These are phyloP conservation scores for Poa pratensis DNA, from an alignment of 176 grass and related monocot genomes.

Conservation along the genomic window DNA sequence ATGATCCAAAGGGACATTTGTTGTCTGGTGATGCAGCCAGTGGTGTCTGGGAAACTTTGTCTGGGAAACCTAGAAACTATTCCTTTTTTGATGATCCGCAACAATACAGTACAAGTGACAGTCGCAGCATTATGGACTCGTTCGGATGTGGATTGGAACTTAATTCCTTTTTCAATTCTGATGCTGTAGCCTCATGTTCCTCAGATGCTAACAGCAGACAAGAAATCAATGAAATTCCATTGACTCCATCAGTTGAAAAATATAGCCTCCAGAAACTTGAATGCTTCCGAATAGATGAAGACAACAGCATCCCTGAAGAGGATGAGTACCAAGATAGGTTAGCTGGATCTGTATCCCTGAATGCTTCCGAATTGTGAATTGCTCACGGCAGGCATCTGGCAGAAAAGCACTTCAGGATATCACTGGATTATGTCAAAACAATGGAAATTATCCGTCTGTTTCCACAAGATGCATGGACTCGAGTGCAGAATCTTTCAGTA, in stretches of 20 bases:
- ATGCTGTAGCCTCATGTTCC: conserved; percentile 48
- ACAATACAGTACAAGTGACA: conserved; percentile 45
- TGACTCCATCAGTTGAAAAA: conserved; percentile 75
- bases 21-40: conserved; percentile 40
- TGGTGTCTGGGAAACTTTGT: conserved; percentile 31
- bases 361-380: conserved; percentile 4
- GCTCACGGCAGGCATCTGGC: conserved; percentile 45
- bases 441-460: conserved; percentile 36
- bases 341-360: conserved; percentile 35
- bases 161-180: conserved; percentile 51
- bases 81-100: conserved; percentile 43
- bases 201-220: conserved; percentile 41
- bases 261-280: conserved; percentile 52
- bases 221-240: conserved; percentile 47
- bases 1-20: conserved; percentile 31
- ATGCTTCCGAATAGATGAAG: conserved; percentile 90
- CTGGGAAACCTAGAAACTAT: conserved; percentile 51
- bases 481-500: conserved; percentile 33
- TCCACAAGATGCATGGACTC: conserved; percentile 36
- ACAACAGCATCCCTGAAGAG: conserved; percentile 61
- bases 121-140: conserved; percentile 34
- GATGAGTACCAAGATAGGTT: conserved; percentile 49
- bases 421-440: conserved; percentile 62
- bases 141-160: conserved; percentile 55
- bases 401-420: conserved; percentile 63